These are phyloP conservation scores for Phytophthora macrochlamydospora DNA, from an alignment of 352 stramenopile genomes.

Conservation along the genomic window DNA sequence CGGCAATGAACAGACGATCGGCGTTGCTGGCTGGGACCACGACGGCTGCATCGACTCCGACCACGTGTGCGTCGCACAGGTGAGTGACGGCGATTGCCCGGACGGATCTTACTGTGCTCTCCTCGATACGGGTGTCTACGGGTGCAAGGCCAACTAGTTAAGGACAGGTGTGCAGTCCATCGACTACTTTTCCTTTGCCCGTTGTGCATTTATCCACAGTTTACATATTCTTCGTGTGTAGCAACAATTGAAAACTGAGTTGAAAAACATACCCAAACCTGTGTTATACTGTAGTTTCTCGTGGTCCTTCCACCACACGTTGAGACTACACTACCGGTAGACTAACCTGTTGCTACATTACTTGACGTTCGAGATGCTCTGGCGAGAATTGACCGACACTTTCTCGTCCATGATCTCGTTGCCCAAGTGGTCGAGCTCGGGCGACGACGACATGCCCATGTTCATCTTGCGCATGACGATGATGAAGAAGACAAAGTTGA, in stretches of 20 bases:
- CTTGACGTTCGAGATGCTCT: slow-evolving; percentile 18
- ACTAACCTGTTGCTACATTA: slow-evolving; percentile 1
- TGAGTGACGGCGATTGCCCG: slow-evolving; percentile 25
- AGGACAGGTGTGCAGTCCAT: not conserved
- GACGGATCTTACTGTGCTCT: slow-evolving; percentile 27
- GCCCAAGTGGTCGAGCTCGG: slow-evolving; percentile 12
- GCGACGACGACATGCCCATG: slow-evolving; percentile 30
- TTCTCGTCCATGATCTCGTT: slow-evolving; percentile 25
- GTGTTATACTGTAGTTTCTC: too few relatives aligned
- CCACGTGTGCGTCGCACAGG: slow-evolving; percentile 19
- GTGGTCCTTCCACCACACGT: too few relatives aligned
- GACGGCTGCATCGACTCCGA: slow-evolving; percentile 43
- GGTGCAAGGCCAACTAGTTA: slow-evolving; percentile 12
- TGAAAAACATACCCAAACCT: too few relatives aligned
- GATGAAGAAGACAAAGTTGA: slow-evolving; percentile 51
- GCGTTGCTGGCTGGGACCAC: slow-evolving; percentile 35
- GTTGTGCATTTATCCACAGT: too few relatives aligned
- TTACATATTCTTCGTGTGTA: too few relatives aligned
- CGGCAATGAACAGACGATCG: slow-evolving; percentile 20
- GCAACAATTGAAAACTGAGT: too few relatives aligned
- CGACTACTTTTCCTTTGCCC: too few relatives aligned
- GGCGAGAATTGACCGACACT: slow-evolving; percentile 13
- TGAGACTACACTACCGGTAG: not conserved
- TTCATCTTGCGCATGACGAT: slow-evolving; percentile 55
- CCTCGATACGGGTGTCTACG: slow-evolving; percentile 33